These are phyloP conservation scores for Beauveria bassiana DNA, from an alignment of 2,329 filamentous ascomycete genomes.

Conservation along the genomic window DNA sequence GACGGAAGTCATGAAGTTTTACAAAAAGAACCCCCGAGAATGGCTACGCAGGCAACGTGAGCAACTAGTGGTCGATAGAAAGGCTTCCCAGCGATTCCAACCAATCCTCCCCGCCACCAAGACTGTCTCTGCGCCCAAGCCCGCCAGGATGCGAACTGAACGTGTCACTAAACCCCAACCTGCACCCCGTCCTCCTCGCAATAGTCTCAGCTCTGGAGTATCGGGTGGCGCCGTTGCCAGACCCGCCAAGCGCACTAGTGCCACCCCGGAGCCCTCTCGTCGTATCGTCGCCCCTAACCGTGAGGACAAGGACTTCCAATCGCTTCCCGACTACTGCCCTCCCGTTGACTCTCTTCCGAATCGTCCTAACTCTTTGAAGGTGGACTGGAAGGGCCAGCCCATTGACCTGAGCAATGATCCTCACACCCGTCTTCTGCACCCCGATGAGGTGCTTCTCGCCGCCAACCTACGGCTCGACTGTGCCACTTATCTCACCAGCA, in stretches of 20 bases:
- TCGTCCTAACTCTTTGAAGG: conserved; percentile 65
- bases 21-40: conserved; percentile 30
- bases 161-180: conserved; percentile 29
- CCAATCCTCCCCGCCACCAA: conserved; percentile 39
- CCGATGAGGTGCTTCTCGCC: conserved; percentile 69
- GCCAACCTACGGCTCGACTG: conserved; percentile 75
- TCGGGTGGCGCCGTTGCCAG: conserved; percentile 22
- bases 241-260: conserved; percentile 30
- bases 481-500: conserved; percentile 84
- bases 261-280: conserved; percentile 42
- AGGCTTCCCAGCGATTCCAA: conserved; percentile 31
- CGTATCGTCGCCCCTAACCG: conserved; percentile 56
- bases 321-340: conserved; percentile 66
- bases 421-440: conserved; percentile 62
- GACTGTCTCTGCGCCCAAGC: conserved; percentile 21
- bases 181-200: conserved; percentile 29
- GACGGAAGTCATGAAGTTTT: conserved; percentile 43
- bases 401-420: conserved; percentile 70
- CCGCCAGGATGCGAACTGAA: conserved; percentile 22
- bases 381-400: conserved; percentile 78
- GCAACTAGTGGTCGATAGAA: conserved; percentile 40
- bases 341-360: conserved; percentile 56
- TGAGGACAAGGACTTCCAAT: conserved; percentile 74
- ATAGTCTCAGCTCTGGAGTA: conserved; percentile 17
- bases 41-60: conserved; percentile 46